Evolutionary conservation across 1,284 basidiomycete species (phyloP).

Genomic region (Irpex sp.): DNA sequence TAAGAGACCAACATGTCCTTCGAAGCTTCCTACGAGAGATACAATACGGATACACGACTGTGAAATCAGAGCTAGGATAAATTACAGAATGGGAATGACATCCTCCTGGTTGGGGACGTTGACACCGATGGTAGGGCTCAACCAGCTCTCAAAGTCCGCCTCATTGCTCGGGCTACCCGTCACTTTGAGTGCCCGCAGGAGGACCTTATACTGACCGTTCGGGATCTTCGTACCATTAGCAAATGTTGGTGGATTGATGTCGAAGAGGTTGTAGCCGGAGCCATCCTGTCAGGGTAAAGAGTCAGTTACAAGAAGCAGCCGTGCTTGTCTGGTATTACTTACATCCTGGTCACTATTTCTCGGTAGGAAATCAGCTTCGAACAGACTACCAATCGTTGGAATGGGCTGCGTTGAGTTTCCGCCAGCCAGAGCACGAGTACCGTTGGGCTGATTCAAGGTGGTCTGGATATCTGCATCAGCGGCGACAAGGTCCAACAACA

Average conservation of each 20-base stretch:
- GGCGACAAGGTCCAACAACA: constrained; percentile 44
- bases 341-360: constrained; percentile 36
- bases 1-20: background rate
- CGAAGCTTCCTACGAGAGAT: background rate
- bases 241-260: constrained; percentile 38
- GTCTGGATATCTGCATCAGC: constrained; percentile 25
- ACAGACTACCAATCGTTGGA: constrained; percentile 37
- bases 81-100: background rate
- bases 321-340: constrained; percentile 16
- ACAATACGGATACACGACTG: background rate
- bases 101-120: constrained; percentile 10
- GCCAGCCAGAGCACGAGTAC: background rate
- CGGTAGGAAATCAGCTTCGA: constrained; percentile 32
- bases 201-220: constrained; percentile 56
- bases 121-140: constrained; percentile 36
- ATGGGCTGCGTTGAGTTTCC: constrained; percentile 25
- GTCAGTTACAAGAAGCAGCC: background rate
- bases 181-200: constrained; percentile 57
- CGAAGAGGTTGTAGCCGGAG: constrained; percentile 35
- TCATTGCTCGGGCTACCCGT: constrained; percentile 51
- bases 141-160: constrained; percentile 58
- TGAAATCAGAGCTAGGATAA: background rate
- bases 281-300: constrained; percentile 23
- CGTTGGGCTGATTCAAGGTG: constrained; percentile 26
- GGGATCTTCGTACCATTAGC: constrained; percentile 57